A percentile compares a stretch with the other conserved stretches of the same genome.
Conservation (phyloP, 129 eudicot genomes). For the Oenanthe sinensis region DNA sequence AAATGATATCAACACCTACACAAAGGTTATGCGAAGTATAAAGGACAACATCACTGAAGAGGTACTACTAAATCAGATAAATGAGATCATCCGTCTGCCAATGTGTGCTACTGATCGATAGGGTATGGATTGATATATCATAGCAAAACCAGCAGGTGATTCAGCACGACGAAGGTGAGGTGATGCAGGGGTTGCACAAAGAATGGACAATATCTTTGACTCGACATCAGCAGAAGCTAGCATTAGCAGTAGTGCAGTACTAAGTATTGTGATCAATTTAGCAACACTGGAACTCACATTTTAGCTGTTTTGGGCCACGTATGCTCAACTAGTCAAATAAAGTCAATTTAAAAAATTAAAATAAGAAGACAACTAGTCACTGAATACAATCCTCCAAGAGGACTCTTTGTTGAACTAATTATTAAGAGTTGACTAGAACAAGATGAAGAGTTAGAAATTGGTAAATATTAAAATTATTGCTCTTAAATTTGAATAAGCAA, state of each 20-base stretch:
- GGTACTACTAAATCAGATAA: conserved; percentile 52
- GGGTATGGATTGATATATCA: not conserved
- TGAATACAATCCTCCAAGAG: not conserved
- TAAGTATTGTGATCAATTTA: not conserved
- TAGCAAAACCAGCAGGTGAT: not conserved
- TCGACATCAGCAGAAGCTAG: not conserved
- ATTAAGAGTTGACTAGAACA: not conserved
- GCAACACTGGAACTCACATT: not conserved
- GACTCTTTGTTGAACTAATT: not conserved
- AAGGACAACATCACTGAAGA: conserved; percentile 91
- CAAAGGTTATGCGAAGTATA: conserved; percentile 90
- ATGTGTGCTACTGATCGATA: conserved; percentile 20
- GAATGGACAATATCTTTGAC: not conserved
- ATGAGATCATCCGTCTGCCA: conserved; percentile 22
- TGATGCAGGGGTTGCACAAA: not conserved
- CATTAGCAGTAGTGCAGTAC: too few relatives aligned
- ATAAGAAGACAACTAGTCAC: too few relatives aligned
- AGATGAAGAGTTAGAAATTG: too few relatives aligned
- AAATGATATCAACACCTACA: conserved; percentile 79
- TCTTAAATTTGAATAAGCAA: not conserved
- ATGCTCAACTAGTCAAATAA: too few relatives aligned
- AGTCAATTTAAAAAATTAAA: too few relatives aligned
- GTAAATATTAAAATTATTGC: too few relatives aligned
- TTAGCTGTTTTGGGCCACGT: too few relatives aligned
- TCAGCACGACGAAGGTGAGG: not conserved